A percentile compares a stretch with the other conserved stretches of the same genome.
Evolutionary conservation across 148 eudicot species (phyloP).

Genomic region (Camellia japonica): DNA sequence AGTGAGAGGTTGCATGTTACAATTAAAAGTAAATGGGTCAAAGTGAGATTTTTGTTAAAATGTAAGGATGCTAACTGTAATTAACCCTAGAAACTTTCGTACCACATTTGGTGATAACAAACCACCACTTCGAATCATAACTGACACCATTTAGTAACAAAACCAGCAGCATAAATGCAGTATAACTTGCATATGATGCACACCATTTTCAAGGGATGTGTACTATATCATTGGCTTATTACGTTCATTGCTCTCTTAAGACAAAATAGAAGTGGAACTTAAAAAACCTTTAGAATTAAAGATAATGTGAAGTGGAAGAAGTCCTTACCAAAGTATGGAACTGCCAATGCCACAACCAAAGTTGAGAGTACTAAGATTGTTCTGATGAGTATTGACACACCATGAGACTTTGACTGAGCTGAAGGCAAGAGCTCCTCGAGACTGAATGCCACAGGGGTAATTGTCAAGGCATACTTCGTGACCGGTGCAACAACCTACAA

Average conservation of each 20-base stretch:
- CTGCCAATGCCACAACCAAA: conserved; percentile 36
- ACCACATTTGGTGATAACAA: too few relatives aligned
- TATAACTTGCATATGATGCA: too few relatives aligned
- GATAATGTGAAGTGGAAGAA: background rate
- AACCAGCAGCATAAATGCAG: too few relatives aligned
- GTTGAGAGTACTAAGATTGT: conserved; percentile 38
- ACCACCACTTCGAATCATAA: too few relatives aligned
- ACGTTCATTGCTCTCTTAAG: background rate
- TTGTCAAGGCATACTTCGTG: conserved; percentile 44
- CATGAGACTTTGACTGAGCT: conserved; percentile 18
- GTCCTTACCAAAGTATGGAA: conserved; percentile 53
- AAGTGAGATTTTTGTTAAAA: too few relatives aligned
- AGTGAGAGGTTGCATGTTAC: too few relatives aligned
- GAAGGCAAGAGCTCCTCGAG: conserved; percentile 53
- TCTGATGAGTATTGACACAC: conserved; percentile 39
- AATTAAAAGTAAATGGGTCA: too few relatives aligned
- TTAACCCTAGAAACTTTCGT: too few relatives aligned
- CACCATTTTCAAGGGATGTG: too few relatives aligned
- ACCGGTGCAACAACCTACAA: conserved; percentile 43
- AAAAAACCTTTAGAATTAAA: background rate
- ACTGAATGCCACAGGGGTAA: conserved; percentile 44
- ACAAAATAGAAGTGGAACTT: background rate
- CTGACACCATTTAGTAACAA: too few relatives aligned
- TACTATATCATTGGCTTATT: too few relatives aligned
- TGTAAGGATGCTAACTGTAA: too few relatives aligned